These are phyloP conservation scores for Clarireedia sp. DNA, from an alignment of 2,329 filamentous ascomycete species.

Conservation along the genomic window DNA sequence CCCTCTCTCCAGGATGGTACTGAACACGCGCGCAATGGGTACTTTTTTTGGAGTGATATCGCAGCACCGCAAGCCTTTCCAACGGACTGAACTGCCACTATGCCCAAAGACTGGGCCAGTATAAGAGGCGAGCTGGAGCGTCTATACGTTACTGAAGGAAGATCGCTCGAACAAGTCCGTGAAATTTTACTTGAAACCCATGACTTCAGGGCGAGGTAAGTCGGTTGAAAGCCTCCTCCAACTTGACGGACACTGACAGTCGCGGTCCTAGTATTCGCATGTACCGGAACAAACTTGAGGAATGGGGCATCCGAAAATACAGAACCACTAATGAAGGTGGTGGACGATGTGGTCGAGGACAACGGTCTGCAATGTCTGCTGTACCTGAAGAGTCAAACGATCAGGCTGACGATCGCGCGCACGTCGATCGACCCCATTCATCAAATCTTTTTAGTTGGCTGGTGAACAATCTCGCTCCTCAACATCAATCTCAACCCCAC, in stretches of 20 bases:
- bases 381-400: neutral
- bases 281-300: conserved; percentile 12
- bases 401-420: neutral
- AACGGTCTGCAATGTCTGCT: neutral
- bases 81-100: conserved; percentile 2
- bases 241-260: neutral
- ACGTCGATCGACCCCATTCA: neutral
- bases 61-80: neutral
- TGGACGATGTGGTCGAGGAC: neutral
- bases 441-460: neutral
- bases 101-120: conserved; percentile 16
- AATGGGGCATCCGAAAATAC: conserved; percentile 11
- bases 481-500: neutral
- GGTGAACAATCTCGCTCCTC: neutral
- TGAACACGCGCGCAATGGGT: neutral
- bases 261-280: conserved; percentile 7
- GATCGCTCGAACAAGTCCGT: conserved; percentile 13
- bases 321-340: conserved; percentile 8
- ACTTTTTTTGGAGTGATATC: neutral
- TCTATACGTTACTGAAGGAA: conserved; percentile 14
- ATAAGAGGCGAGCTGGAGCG: conserved; percentile 15
- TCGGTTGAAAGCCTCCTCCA: neutral
- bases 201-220: conserved; percentile 17
- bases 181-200: conserved; percentile 9
- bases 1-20: no score